These are phyloP conservation scores for Mucor plumbeus DNA, from an alignment of 371 early-diverging fungal genomes.

Conservation along the genomic window DNA sequence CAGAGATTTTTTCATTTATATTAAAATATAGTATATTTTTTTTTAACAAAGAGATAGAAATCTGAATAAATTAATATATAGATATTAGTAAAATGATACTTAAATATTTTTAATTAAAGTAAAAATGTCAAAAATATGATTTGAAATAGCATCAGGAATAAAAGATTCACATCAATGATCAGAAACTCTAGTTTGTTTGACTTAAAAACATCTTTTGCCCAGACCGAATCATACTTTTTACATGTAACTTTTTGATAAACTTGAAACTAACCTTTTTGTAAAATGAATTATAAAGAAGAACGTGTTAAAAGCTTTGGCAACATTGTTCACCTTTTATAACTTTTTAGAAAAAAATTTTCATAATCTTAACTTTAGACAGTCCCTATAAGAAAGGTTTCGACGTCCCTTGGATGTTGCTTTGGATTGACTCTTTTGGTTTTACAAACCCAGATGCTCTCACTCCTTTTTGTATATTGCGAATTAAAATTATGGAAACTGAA, in stretches of 20 bases:
- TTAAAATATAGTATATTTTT: neutral
- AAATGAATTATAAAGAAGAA: neutral
- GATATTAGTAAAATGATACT: slow-evolving; percentile 11
- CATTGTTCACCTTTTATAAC: slow-evolving; percentile 7
- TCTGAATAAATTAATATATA: slow-evolving; percentile 13
- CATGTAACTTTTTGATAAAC: neutral
- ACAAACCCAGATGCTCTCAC: slow-evolving; percentile 3
- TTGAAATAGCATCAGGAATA: slow-evolving; percentile 46
- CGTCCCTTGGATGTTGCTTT: neutral
- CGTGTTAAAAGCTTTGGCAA: too few relatives aligned
- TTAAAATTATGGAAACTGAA: slow-evolving; percentile 41
- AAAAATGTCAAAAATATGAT: slow-evolving; percentile 2
- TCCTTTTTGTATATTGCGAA: neutral
- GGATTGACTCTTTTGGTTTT: neutral
- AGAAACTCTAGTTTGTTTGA: slow-evolving; percentile 68
- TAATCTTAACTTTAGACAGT: slow-evolving; percentile 6
- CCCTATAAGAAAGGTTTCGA: slow-evolving; percentile 2
- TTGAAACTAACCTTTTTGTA: slow-evolving; percentile 23
- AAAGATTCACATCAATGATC: slow-evolving; percentile 52
- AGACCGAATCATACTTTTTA: neutral
- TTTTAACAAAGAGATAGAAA: neutral
- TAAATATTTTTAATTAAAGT: slow-evolving; percentile 2
- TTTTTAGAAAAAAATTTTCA: slow-evolving; percentile 24
- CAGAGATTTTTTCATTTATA: slow-evolving; percentile 1
- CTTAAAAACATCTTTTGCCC: slow-evolving; percentile 49